A percentile compares a stretch with the other conserved stretches of the same genome.
These are phyloP conservation scores for Venturia carpophila DNA, from an alignment of 2,329 filamentous ascomycete species.

Conservation along the genomic window DNA sequence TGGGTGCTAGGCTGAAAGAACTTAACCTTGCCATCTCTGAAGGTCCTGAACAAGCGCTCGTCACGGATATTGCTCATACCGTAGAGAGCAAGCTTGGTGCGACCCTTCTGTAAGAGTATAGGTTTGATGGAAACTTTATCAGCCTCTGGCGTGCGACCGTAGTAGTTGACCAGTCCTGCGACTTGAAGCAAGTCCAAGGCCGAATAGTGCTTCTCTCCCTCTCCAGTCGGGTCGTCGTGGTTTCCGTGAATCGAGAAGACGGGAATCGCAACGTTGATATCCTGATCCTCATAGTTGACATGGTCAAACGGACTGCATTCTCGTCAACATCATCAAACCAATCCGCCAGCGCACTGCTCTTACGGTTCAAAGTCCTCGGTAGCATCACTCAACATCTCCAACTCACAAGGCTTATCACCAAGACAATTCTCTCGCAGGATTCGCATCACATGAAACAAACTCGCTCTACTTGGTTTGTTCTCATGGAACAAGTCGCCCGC, in stretches of 20 bases:
- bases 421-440: conserved; percentile 88
- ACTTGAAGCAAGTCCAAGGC: conserved; percentile 87
- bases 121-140: conserved; percentile 93
- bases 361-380: conserved; percentile 77
- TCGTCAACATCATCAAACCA: conserved; percentile 13
- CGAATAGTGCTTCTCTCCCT: conserved; percentile 47
- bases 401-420: conserved; percentile 88
- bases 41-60: conserved; percentile 88
- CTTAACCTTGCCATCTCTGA: conserved; percentile 84
- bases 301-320: conserved; percentile 63
- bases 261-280: conserved; percentile 94
- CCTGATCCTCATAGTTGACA: conserved; percentile 94
- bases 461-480: conserved; percentile 91
- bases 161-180: conserved; percentile 90
- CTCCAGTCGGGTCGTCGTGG: conserved; percentile 92
- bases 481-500: conserved; percentile 96
- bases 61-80: conserved; percentile 94
- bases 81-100: conserved; percentile 86
- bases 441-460: conserved; percentile 96
- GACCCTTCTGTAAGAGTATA: conserved; percentile 84
- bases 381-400: conserved; percentile 90
- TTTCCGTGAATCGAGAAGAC: conserved; percentile 99
- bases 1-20: conserved; percentile 81
- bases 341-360: conserved; percentile 1
- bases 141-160: conserved; percentile 80